Evolutionary conservation across 139 green algal species (phyloP), one percentile per base, ranked within the genome.

Genomic region (Astrephomene gubernaculifera): DNA sequence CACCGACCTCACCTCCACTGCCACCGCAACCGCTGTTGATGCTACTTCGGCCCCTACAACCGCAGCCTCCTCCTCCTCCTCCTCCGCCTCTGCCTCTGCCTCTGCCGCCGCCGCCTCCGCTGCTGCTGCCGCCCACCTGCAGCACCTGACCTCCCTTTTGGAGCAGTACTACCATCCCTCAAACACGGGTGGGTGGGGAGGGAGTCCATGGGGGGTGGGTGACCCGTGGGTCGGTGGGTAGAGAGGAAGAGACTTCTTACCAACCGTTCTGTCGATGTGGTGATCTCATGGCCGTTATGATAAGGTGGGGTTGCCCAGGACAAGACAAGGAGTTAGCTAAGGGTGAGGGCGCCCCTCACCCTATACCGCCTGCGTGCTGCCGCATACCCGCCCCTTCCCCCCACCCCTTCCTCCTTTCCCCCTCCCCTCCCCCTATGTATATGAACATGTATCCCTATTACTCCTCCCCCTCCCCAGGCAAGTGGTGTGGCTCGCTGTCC

Each of bases 91-190:
- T 2, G 60, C 41, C 39, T 3, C 76, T 1, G 75, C 75, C 71
- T 83, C 79, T 29, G n/a, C 67, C 36, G 85, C 67, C 71, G 44
- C 64, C 22, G 72, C 57, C n/a, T 41, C 80, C 49, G 64, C 54
- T 27, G 64, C 54, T 27, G 81, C 74, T 39, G 74, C 74, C 35
- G 45, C 74, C 4, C 64, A 78, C 27, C 61, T 73, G 72, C 72
- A 84, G 72, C 67, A 81, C 27, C 61, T 95, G 33, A 92, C 90
- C 0, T 82, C 84, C 33, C 87, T 96, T 60, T 82, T 97, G 53
- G 95, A 98, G 91, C 92, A 96, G 85, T 98, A 97, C 89, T 96
- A 92, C 67, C 96, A 98, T 86, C 96, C 96, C 53, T 94, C 86
- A 64, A 98, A 98, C 83, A 89, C 89, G 19, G 96, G 95, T 88